These are phyloP conservation scores for Periconia digitata DNA, from an alignment of 2,329 filamentous ascomycete genomes.

Conservation along the genomic window DNA sequence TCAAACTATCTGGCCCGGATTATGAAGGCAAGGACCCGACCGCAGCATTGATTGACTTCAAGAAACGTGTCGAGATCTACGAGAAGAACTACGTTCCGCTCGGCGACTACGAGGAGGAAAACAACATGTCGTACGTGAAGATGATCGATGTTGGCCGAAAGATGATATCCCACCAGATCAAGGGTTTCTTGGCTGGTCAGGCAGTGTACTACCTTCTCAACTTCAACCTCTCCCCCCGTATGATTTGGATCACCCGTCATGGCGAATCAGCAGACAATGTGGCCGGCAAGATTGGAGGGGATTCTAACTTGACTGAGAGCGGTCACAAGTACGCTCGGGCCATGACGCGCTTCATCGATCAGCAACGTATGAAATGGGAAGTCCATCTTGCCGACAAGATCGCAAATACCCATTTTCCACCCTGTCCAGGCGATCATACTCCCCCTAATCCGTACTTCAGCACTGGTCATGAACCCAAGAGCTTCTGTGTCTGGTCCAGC, in stretches of 20 bases:
- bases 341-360: conserved; percentile 80
- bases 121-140: conserved; percentile 92
- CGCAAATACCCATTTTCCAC: conserved; percentile 80
- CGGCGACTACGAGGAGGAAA: conserved; percentile 85
- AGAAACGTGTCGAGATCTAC: conserved; percentile 86
- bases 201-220: conserved; percentile 95
- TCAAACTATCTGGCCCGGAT: conserved; percentile 94
- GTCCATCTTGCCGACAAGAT: conserved; percentile 78
- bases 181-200: conserved; percentile 87
- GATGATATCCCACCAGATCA: conserved; percentile 84
- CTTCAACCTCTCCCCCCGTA: conserved; percentile 91
- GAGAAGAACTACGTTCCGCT: conserved; percentile 92
- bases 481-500: conserved; percentile 97
- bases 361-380: conserved; percentile 80
- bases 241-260: conserved; percentile 98
- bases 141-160: conserved; percentile 98
- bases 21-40: conserved; percentile 91
- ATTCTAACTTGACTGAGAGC: conserved; percentile 79
- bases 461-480: conserved; percentile 62
- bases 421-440: conserved; percentile 84
- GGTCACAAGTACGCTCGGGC: conserved; percentile 78
- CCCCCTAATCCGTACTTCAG: conserved; percentile 87
- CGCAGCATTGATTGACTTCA: conserved; percentile 86
- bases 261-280: conserved; percentile 89
- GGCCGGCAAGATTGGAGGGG: conserved; percentile 84